Percentiles rank a stretch among this genome's conserved stretches.
phyloP scores from a whole-genome alignment of 2,329 filamentous ascomycete genomes.

The Pestalotiopsis sp. region DNA sequence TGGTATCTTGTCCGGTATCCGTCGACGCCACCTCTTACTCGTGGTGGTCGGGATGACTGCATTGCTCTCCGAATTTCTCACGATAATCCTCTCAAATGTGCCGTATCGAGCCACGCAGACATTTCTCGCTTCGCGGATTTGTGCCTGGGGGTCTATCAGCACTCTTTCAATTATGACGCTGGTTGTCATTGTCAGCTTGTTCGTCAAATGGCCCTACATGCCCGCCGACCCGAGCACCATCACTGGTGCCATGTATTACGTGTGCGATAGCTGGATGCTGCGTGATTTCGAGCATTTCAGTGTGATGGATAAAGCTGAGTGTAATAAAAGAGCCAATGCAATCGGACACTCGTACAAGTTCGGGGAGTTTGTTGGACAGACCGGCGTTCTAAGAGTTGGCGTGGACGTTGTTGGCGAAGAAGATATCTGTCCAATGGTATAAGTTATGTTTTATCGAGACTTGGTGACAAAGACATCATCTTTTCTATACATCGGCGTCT shows the following conservation, averaged over 20 bases:
- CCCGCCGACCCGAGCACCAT: slow-evolving; percentile 39
- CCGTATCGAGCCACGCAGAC: slow-evolving; percentile 40
- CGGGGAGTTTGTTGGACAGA: slow-evolving; percentile 33
- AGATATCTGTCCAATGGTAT: neutral
- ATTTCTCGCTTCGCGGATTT: slow-evolving; percentile 32
- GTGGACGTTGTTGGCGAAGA: slow-evolving; percentile 23
- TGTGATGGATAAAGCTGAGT: slow-evolving; percentile 27
- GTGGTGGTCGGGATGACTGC: slow-evolving; percentile 34
- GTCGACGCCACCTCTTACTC: slow-evolving; percentile 35
- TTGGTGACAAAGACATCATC: too few species aligned
- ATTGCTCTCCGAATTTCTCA: slow-evolving; percentile 40
- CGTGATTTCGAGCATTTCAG: slow-evolving; percentile 32
- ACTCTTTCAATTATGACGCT: slow-evolving; percentile 40
- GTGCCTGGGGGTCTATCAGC: slow-evolving; percentile 34
- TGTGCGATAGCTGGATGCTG: slow-evolving; percentile 37
- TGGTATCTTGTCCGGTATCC: slow-evolving; percentile 36
- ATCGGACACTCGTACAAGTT: slow-evolving; percentile 34
- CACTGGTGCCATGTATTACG: slow-evolving; percentile 37
- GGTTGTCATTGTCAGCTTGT: slow-evolving; percentile 35
- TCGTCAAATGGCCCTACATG: slow-evolving; percentile 37
- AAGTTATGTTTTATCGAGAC: too few species aligned
- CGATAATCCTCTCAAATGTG: slow-evolving; percentile 41
- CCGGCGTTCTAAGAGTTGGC: slow-evolving; percentile 27
- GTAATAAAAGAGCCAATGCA: slow-evolving; percentile 32
- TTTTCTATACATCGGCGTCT: too few species aligned